phyloP scores from a whole-genome alignment of 1,284 basidiomycete genomes.

The Coriolopsis trogii region DNA sequence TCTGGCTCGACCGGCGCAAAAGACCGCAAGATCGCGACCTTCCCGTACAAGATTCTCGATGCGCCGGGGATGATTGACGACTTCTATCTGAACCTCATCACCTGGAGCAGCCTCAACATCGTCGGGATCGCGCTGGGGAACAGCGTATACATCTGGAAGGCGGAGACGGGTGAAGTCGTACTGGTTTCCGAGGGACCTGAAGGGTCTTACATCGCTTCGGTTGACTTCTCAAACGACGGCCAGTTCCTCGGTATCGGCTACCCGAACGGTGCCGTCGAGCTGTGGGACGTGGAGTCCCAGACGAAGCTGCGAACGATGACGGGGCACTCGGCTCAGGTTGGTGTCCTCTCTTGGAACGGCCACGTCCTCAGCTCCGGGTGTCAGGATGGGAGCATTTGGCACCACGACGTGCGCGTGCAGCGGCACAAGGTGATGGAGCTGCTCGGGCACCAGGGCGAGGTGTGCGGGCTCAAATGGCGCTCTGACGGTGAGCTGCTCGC shows the following conservation, averaged over 20 bases:
- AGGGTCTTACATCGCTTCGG: constrained; percentile 74
- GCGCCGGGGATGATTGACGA: constrained; percentile 96
- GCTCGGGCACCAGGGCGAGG: constrained; percentile 87
- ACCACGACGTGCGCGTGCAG: constrained; percentile 89
- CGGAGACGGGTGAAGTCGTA: constrained; percentile 83
- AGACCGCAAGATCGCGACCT: constrained; percentile 78
- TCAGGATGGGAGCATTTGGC: constrained; percentile 90
- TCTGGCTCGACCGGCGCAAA: constrained; percentile 62
- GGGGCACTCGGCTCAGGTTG: constrained; percentile 82
- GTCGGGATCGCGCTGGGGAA: constrained; percentile 88
- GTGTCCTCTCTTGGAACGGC: constrained; percentile 83
- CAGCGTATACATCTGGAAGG: constrained; percentile 91
- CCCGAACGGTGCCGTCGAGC: constrained; percentile 86
- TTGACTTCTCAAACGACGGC: constrained; percentile 90
- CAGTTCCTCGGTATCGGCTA: constrained; percentile 86
- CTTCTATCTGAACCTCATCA: constrained; percentile 94
- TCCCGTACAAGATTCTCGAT: constrained; percentile 90
- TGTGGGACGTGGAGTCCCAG: constrained; percentile 91
- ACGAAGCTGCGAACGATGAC: constrained; percentile 87
- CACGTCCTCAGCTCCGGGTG: constrained; percentile 90
- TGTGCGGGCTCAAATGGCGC: constrained; percentile 86
- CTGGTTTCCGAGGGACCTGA: constrained; percentile 79
- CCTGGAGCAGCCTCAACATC: constrained; percentile 87
- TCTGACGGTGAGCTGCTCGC: constrained; percentile 87
- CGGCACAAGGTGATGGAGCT: constrained; percentile 90